Conservation (phyloP, 148 eudicot species). For the Polygonum aviculare region DNA sequence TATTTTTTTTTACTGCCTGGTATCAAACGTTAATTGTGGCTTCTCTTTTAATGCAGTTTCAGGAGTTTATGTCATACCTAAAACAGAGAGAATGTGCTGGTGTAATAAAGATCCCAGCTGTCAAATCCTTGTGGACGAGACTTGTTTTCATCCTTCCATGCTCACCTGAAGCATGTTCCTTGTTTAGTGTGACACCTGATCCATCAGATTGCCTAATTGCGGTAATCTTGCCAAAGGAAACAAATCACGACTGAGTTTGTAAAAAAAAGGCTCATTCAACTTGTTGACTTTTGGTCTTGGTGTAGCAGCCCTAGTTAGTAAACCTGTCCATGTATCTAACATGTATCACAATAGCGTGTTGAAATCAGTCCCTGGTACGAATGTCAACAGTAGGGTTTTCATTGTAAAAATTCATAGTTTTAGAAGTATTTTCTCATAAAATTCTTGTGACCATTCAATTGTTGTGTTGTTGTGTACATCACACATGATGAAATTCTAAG, state of each 20-base stretch:
- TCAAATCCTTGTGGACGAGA: conserved; percentile 65
- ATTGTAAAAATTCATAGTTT: background rate
- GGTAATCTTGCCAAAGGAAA: conserved; percentile 76
- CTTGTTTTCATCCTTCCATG: conserved; percentile 80
- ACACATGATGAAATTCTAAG: background rate
- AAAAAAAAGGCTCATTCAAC: background rate
- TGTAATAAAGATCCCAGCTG: conserved; percentile 77
- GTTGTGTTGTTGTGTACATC: background rate
- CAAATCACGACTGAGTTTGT: conserved; percentile 34
- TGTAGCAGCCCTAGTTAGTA: background rate
- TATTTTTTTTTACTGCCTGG: background rate
- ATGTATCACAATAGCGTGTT: background rate
- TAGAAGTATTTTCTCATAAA: background rate
- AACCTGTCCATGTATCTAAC: background rate
- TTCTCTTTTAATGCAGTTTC: conserved; percentile 48
- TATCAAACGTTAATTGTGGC: background rate
- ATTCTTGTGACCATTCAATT: background rate
- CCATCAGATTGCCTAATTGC: conserved; percentile 69
- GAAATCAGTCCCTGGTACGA: background rate
- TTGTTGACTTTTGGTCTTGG: background rate
- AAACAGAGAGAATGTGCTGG: conserved; percentile 98
- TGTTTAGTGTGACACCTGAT: conserved; percentile 56
- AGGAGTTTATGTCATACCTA: conserved; percentile 76
- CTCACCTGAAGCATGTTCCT: conserved; percentile 56
- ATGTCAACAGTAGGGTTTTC: background rate